These are phyloP conservation scores for Dipodascus albidus DNA, from an alignment of 805 yeast genomes.

Conservation along the genomic window DNA sequence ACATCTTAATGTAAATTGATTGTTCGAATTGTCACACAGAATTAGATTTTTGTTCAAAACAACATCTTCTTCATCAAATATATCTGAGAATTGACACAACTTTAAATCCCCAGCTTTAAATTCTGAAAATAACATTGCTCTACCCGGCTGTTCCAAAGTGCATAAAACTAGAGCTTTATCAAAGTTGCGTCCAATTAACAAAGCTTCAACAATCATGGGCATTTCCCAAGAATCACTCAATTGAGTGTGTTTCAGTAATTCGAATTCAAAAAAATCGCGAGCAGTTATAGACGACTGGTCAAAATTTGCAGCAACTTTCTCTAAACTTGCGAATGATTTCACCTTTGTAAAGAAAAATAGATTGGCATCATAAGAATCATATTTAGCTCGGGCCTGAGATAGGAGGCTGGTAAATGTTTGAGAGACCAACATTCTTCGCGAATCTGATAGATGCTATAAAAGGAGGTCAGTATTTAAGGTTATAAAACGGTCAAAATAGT, in stretches of 20 bases:
- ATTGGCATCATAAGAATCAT: not conserved
- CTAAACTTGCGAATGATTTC: no score
- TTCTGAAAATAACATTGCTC: slow-evolving; percentile 14
- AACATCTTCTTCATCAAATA: not conserved
- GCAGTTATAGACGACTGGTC: slow-evolving; percentile 8
- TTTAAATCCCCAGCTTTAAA: slow-evolving; percentile 11
- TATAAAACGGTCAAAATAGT: not conserved
- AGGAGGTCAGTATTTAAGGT: slow-evolving; percentile 3
- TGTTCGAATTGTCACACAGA: not conserved
- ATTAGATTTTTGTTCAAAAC: slow-evolving; percentile 5
- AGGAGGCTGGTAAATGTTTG: not conserved
- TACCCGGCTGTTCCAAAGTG: slow-evolving; percentile 14
- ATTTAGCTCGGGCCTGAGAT: not conserved
- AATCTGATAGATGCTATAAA: not conserved
- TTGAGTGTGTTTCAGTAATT: not conserved
- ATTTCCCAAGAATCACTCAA: not conserved
- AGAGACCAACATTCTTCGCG: not conserved
- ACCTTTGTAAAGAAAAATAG: not conserved
- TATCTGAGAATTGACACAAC: not conserved
- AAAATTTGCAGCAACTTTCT: slow-evolving; percentile 11
- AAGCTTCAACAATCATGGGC: slow-evolving; percentile 2
- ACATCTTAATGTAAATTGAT: slow-evolving; percentile 4
- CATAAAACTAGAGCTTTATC: slow-evolving; percentile 12
- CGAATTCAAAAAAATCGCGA: slow-evolving; percentile 11
- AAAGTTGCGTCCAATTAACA: slow-evolving; percentile 5